phyloP scores from a whole-genome alignment of 1,284 basidiomycete genomes.

The Pseudozyma sp. region DNA sequence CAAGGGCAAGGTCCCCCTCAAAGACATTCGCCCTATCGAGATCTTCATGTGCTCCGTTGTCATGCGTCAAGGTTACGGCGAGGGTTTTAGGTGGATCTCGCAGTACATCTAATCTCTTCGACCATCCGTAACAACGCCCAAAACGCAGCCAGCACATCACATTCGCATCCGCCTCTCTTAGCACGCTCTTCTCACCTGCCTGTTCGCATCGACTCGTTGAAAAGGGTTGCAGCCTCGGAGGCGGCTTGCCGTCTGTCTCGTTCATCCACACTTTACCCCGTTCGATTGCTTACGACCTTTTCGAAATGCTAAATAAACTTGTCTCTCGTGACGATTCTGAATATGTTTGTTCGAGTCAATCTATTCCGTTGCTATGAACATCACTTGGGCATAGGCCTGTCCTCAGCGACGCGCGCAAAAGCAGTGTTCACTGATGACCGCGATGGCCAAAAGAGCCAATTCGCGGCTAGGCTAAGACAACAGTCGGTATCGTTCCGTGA shows the following conservation, averaged over 20 bases:
- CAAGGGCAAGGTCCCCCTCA: constrained; percentile 96
- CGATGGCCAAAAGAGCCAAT: too few relatives aligned
- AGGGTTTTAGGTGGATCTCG: constrained; percentile 98
- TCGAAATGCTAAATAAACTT: neutral
- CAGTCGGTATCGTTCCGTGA: too few relatives aligned
- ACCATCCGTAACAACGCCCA: neutral
- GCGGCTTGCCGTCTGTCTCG: neutral
- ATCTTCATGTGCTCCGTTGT: constrained; percentile 99
- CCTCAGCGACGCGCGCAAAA: too few relatives aligned
- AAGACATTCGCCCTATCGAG: constrained; percentile 97
- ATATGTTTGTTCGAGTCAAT: neutral
- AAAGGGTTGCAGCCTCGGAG: neutral
- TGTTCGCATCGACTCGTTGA: neutral
- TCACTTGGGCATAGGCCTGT: too few relatives aligned
- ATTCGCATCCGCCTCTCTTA: neutral
- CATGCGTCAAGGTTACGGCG: constrained; percentile 97
- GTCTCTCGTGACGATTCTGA: neutral
- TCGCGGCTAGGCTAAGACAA: too few relatives aligned
- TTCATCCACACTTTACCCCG: neutral
- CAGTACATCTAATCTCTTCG: constrained; percentile 77
- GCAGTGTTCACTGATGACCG: too few relatives aligned
- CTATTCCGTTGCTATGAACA: too few relatives aligned
- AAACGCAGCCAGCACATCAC: neutral
- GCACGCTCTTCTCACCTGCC: neutral
- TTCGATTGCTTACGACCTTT: constrained; percentile 1